Evolutionary conservation across 2,329 filamentous ascomycete genomes (phyloP), one percentile per base, ranked within the genome.

Genomic region (Pezicula rhizophila): DNA sequence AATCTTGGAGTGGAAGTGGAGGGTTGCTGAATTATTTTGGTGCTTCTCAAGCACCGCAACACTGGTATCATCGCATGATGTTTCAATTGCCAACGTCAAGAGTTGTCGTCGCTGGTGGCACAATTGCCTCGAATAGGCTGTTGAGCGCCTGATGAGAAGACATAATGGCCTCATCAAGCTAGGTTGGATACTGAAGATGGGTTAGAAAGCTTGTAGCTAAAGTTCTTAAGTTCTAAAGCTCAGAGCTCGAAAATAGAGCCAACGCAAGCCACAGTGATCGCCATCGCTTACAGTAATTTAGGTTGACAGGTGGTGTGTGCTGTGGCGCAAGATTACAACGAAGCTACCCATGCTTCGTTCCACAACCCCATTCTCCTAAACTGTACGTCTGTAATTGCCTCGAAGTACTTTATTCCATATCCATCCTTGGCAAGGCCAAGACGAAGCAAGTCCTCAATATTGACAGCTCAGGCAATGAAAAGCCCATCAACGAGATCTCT

Each of bases 51-150:
- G 75, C 42, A 97, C 69, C 26, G 92, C 86, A 17, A 96, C 90
- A 50, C 87, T 91, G 1, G 91, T 96, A 71, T 97, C 92, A 69
- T 97, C 92, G 75, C 92, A 93, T 2, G 86, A 90, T 8, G 85
- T 86, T 66, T 93, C 88, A 62, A 93, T 90, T 46, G 87, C 87
- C 43, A 92, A 77, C 5, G 78, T 82, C 15, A 78, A 63, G 49
- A 80, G 71, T 37, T 52, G 54, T 23, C 68, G 68, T 15, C 51
- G 56, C n/a, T 51, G 42, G n/a, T 55, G 52, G 28, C 37, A 48
- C 23, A 28, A 15, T 18, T 17, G 18, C 26, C 31, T 39, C 2
- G 49, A n/a, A 10, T 39, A 25, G 11, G 44, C 25, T 42, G 52
- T 49, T 17, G 52, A 8, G 38, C 54, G 57, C 48, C 56, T 62